Conservation (phyloP, 2,329 filamentous ascomycete species). For the Paraphaeosphaeria minitans region DNA sequence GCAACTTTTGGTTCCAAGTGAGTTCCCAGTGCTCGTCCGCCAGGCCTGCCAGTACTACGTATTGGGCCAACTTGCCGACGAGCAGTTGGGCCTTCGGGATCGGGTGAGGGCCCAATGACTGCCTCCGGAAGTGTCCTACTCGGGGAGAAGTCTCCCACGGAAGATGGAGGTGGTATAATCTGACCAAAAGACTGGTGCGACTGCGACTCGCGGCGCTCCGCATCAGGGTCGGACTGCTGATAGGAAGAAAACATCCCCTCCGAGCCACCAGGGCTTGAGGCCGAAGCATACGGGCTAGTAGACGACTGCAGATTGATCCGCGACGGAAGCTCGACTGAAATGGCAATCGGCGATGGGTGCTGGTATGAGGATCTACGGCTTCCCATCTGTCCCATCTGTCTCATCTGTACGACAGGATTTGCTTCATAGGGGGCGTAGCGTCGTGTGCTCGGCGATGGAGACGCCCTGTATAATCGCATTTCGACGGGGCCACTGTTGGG, state of each 20-base stretch:
- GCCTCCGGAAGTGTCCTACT: slow-evolving; percentile 21
- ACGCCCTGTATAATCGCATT: slow-evolving; percentile 28
- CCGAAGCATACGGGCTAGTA: slow-evolving; percentile 31
- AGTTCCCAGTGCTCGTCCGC: slow-evolving; percentile 47
- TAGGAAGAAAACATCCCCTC: slow-evolving; percentile 35
- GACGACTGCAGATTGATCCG: slow-evolving; percentile 27
- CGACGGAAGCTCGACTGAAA: slow-evolving; percentile 25
- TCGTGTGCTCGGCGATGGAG: slow-evolving; percentile 33
- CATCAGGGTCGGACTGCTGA: slow-evolving; percentile 31
- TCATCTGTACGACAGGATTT: slow-evolving; percentile 30
- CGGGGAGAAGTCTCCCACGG: slow-evolving; percentile 14
- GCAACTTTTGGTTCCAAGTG: slow-evolving; percentile 44
- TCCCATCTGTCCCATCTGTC: slow-evolving; percentile 20
- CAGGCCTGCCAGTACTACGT: slow-evolving; percentile 39
- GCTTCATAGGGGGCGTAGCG: slow-evolving; percentile 34
- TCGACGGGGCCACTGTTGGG: slow-evolving; percentile 26
- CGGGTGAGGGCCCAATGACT: slow-evolving; percentile 32
- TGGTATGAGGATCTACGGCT: slow-evolving; percentile 21
- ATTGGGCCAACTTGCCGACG: slow-evolving; percentile 18
- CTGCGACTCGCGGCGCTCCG: slow-evolving; percentile 26
- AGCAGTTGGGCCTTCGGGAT: slow-evolving; percentile 27
- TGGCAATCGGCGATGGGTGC: slow-evolving; percentile 27
- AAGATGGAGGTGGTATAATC: slow-evolving; percentile 16
- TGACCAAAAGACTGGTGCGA: slow-evolving; percentile 14
- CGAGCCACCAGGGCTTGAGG: slow-evolving; percentile 38